These are phyloP conservation scores for Eimeria necatrix DNA, from an alignment of 169 alveolate species.

Conservation along the genomic window DNA sequence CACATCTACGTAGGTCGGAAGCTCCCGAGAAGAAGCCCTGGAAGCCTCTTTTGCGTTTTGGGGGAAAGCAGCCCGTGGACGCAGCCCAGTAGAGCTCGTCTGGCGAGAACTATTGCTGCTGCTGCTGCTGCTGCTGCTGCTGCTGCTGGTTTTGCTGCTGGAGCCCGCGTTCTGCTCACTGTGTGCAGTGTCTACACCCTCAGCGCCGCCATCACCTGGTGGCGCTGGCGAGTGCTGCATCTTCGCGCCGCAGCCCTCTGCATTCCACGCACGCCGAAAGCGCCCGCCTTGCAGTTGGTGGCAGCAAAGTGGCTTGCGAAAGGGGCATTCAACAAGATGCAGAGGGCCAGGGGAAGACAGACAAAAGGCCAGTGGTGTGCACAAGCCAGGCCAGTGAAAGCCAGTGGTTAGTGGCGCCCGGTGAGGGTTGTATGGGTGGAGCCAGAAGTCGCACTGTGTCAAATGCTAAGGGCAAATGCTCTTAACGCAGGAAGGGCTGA, in stretches of 20 bases:
- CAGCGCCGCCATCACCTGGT: neutral
- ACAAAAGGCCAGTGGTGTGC: no score
- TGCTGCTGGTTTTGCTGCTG: neutral
- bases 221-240: constrained; percentile 5
- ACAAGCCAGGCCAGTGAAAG: no score
- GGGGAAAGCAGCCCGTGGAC: neutral
- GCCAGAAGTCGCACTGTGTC: no score
- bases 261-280: neutral
- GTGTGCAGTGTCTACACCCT: neutral
- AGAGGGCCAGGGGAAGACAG: no score
- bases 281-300: no score
- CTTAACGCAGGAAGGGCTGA: no score
- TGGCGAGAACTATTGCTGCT: neutral
- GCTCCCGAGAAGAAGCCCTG: neutral
- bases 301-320: no score
- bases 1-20: neutral
- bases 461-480: no score
- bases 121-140: constrained; percentile 25
- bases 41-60: neutral
- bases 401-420: no score
- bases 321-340: no score
- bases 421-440: no score
- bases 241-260: neutral
- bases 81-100: constrained; percentile 6
- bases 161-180: neutral